Evolutionary conservation across 1,139 yeast genomes (phyloP), one percentile per base, ranked within the genome.

Genomic region (Taphrina betulina): DNA sequence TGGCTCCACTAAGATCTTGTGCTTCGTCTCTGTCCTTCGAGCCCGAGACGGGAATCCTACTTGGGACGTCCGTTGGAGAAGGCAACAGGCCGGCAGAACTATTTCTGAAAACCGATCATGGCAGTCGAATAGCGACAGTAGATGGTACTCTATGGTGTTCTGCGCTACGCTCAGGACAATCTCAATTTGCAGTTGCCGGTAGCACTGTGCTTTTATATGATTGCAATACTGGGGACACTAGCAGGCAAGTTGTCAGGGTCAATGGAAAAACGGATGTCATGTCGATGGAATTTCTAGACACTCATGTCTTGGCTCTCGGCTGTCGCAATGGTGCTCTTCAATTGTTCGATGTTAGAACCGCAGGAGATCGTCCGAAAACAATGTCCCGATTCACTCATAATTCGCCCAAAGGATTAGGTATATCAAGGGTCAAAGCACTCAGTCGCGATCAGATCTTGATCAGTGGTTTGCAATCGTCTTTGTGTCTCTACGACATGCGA

Each of bases 191-290:
- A 1, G 48, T 37, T 8, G 48, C 28, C 17, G 48, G 48, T 3
- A 31, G 29, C 10, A 20, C 48, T 16, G 23, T 43, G n/a, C 38
- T 43, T 19, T 20, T 43, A 19, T 43, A 31, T 19, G 48, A 43
- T 14, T 8, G 19, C 28, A 33, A 14, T 16, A 17, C 35, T 7
- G 38, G 26, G 17, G 8, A 10, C 10, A 37, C 29, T 10, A 12
- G 37, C 7, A 29, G 48, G 2, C 48, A 43, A 10, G 29, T 31
- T 14, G 29, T 31, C 4, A 43, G 20, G 28, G 17, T 43, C 29
- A 20, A 20, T 8, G 38, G 48, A 26, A 56, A 56, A 36, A 56
- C 46, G 8, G 58, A 56, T 35, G 59, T 53, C 20, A 41, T 56
- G 42, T 45, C 58, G 7, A 28, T 56, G 20, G 29, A 53, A 20